A percentile compares a stretch with the other conserved stretches of the same genome.
phyloP scores from a whole-genome alignment of 2,329 filamentous ascomycete species.

The Neofusicoccum sp. region DNA sequence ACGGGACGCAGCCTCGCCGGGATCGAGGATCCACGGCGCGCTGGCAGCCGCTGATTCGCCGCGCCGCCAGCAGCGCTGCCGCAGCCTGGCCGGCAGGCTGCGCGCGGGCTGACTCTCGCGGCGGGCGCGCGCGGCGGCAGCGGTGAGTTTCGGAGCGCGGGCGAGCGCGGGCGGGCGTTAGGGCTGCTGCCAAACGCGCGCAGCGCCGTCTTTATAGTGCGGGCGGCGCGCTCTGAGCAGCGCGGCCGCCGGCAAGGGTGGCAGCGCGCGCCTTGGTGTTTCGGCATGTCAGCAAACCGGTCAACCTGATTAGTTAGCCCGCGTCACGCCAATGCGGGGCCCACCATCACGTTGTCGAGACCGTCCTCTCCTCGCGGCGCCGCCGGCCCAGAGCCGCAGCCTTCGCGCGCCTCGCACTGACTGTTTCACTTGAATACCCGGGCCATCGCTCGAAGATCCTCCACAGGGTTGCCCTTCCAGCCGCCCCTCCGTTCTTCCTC shows the following conservation, averaged over 20 bases:
- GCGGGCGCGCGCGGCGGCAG: not conserved
- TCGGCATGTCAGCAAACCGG: not conserved
- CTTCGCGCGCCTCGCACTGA: conserved; percentile 10
- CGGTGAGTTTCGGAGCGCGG: conserved; percentile 1
- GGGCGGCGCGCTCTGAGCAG: not conserved
- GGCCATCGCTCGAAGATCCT: conserved; percentile 22
- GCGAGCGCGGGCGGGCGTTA: not conserved
- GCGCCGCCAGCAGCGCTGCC: not conserved
- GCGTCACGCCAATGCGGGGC: not conserved
- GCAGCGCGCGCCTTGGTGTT: not conserved
- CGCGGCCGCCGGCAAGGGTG: not conserved
- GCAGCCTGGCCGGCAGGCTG: not conserved
- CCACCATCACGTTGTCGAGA: not conserved
- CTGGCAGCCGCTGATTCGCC: not conserved
- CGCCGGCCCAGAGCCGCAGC: conserved; percentile 12
- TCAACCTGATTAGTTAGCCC: conserved; percentile 5
- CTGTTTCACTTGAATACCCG: conserved; percentile 15
- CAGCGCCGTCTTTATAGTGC: not conserved
- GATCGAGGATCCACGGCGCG: not conserved
- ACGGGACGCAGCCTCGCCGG: conserved; percentile 2
- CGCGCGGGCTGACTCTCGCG: not conserved
- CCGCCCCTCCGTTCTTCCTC: no score
- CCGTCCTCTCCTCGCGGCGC: not conserved
- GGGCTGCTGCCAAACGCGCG: not conserved
- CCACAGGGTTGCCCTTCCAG: conserved; percentile 14